Evolutionary conservation across 1,284 basidiomycete species (phyloP), one percentile per base, ranked within the genome.

Genomic region (Ceratobasidium sp.): DNA sequence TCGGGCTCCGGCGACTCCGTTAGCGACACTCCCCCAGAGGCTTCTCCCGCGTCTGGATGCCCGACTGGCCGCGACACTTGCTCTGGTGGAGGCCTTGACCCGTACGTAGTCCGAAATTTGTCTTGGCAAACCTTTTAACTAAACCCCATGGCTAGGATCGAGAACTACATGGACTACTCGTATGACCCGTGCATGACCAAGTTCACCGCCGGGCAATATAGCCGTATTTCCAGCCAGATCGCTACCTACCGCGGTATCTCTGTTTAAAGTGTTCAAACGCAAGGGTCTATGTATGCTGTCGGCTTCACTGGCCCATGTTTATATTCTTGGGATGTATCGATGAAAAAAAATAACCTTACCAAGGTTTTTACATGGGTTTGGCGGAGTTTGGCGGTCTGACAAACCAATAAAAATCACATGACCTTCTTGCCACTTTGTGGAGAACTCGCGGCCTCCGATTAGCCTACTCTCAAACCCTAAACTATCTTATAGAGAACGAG

Each of bases 1-100:
- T 77, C 76, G 46, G 83, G 83, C 51, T 74, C 81, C 8, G 88
- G 87, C n/a, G 87, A 89, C 79, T 78, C 76, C 46, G 86, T 89
- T 71, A 78, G 80, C 46, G 88, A 88, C 77, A 88, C 87, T 39
- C 77, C 79, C 43, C 31, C 74, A 6, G 76, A 77, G 68, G 68
- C 63, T 5, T 63, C 54, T 4, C 27, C 77, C 46, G 76, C 72
- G 11, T 76, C 34, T 53, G 76, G 74, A 27, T 77, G 77, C 74
- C 77, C 76, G 1, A 76, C 76, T n/a, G 74, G 74, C 6, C 74
- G 77, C 24, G 78, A 79, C 63, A 77, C 78, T 24, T 79, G 78
- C 65, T 61, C 76, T 13, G 65, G 53, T n/a, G 56, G 61, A 51
- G 74, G 76, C 9, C 24, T 71, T n/a, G 77, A 79, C 56, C 77